Evolutionary conservation across 1,284 basidiomycete species (phyloP).

Genomic region (Cutaneotrichosporon sp.): DNA sequence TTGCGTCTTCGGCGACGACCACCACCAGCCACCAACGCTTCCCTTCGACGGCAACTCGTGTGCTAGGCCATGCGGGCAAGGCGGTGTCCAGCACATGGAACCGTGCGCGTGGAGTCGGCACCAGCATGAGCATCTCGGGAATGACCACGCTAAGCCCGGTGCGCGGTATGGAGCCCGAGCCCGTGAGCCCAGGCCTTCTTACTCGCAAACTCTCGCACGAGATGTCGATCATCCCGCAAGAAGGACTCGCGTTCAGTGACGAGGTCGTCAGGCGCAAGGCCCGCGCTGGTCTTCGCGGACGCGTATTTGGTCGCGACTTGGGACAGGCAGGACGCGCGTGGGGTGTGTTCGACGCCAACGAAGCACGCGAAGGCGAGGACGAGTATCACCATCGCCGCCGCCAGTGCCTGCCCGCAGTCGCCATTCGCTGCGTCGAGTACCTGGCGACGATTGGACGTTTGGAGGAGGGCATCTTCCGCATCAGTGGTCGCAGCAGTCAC

Average conservation of each 20-base stretch:
- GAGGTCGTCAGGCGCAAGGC: conserved; percentile 33
- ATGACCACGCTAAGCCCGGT: conserved; percentile 11
- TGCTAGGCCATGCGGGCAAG: conserved; percentile 43
- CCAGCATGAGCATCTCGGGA: conserved; percentile 42
- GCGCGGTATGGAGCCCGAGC: conserved; percentile 12
- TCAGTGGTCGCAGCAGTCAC: conserved; percentile 59
- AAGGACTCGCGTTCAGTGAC: conserved; percentile 15
- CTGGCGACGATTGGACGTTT: conserved; percentile 52
- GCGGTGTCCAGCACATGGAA: conserved; percentile 48
- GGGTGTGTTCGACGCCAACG: conserved; percentile 33
- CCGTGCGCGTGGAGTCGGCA: conserved; percentile 43
- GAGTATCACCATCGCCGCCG: conserved; percentile 37
- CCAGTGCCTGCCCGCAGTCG: conserved; percentile 49
- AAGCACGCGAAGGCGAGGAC: conserved; percentile 22
- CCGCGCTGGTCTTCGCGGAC: conserved; percentile 23
- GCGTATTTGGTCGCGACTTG: conserved; percentile 45
- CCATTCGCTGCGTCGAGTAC: conserved; percentile 50
- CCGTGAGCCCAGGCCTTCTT: conserved; percentile 19
- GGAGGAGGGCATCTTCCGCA: conserved; percentile 55
- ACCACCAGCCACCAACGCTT: conserved; percentile 29
- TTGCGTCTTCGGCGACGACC: conserved; percentile 21
- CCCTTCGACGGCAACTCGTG: conserved; percentile 39
- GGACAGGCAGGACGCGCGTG: conserved; percentile 38
- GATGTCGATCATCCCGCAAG: conserved; percentile 14
- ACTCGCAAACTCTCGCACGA: conserved; percentile 30